These are phyloP conservation scores for Aspergillus quadricinctus DNA, from an alignment of 2,329 filamentous ascomycete genomes.

Conservation along the genomic window DNA sequence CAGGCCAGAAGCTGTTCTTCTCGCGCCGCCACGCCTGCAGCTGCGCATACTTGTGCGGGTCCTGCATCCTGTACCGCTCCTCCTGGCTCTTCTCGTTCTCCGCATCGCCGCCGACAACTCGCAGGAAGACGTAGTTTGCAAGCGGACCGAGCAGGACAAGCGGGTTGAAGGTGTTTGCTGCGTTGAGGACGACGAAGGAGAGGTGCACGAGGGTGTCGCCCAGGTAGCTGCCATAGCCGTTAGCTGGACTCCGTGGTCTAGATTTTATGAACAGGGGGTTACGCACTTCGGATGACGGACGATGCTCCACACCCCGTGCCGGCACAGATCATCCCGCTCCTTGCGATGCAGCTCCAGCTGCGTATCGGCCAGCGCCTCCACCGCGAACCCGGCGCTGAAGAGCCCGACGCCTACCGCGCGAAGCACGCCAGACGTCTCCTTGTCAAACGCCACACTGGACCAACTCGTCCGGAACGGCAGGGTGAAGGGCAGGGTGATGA, in stretches of 20 bases:
- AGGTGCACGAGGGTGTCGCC: constrained; percentile 56
- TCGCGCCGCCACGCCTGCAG: constrained; percentile 49
- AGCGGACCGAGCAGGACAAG: constrained; percentile 53
- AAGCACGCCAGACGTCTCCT: constrained; percentile 16
- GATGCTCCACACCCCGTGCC: constrained; percentile 59
- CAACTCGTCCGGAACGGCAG: constrained; percentile 45
- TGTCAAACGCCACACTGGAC: constrained; percentile 29
- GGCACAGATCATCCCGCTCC: constrained; percentile 42
- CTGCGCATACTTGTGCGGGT: constrained; percentile 50
- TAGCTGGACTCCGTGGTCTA: constrained; percentile 1
- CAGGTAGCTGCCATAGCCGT: constrained; percentile 47
- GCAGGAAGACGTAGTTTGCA: constrained; percentile 57
- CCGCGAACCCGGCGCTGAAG: constrained; percentile 53
- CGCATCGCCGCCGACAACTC: constrained; percentile 54
- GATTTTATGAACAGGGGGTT: no score
- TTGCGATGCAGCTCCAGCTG: constrained; percentile 52
- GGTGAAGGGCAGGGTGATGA: constrained; percentile 56
- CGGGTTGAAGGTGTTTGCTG: constrained; percentile 52
- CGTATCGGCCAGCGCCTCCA: constrained; percentile 55
- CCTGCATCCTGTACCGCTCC: constrained; percentile 49
- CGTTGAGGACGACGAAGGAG: constrained; percentile 56
- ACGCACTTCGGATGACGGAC: constrained; percentile 60
- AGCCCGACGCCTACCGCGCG: constrained; percentile 50
- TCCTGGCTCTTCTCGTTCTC: constrained; percentile 52
- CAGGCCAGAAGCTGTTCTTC: constrained; percentile 60